These are phyloP conservation scores for Verticillium nubilum DNA, from an alignment of 2,329 filamentous ascomycete species.

Conservation along the genomic window DNA sequence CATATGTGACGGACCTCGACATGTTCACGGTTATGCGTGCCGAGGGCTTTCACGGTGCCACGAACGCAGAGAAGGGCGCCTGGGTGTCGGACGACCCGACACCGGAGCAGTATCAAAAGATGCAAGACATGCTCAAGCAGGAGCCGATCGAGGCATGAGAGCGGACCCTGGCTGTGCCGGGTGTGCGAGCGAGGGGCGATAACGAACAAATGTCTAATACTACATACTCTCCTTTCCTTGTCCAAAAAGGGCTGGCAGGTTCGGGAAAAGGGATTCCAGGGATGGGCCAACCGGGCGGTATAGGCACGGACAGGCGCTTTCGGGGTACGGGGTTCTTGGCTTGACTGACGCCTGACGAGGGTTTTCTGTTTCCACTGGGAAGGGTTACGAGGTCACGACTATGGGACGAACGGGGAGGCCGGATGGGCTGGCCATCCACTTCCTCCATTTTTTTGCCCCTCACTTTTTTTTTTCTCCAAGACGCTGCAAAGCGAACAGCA, in stretches of 20 bases:
- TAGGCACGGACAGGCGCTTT: not conserved
- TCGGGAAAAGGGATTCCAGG: not conserved
- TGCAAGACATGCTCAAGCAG: constrained; percentile 37
- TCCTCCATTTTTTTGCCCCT: not conserved
- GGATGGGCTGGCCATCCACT: not conserved
- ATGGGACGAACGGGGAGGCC: not conserved
- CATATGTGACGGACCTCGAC: constrained; percentile 89
- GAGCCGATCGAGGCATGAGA: not conserved
- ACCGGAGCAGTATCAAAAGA: constrained; percentile 53
- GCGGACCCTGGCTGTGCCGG: not conserved
- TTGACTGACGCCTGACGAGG: not conserved
- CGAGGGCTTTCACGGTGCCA: constrained; percentile 75
- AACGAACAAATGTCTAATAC: not conserved
- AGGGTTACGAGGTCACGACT: not conserved
- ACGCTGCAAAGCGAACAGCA: not conserved
- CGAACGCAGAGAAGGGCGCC: constrained; percentile 79
- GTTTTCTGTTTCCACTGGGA: not conserved
- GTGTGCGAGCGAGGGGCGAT: not conserved
- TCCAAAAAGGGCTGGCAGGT: not conserved
- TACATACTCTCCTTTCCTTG: not conserved
- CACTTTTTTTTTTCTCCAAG: not conserved
- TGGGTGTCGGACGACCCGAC: constrained; percentile 73
- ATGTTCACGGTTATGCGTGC: constrained; percentile 83
- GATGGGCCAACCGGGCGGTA: too few species aligned
- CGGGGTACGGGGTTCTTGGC: not conserved